Evolutionary conservation across 2,329 filamentous ascomycete genomes (phyloP).

Genomic region (Laburnicola sp.): DNA sequence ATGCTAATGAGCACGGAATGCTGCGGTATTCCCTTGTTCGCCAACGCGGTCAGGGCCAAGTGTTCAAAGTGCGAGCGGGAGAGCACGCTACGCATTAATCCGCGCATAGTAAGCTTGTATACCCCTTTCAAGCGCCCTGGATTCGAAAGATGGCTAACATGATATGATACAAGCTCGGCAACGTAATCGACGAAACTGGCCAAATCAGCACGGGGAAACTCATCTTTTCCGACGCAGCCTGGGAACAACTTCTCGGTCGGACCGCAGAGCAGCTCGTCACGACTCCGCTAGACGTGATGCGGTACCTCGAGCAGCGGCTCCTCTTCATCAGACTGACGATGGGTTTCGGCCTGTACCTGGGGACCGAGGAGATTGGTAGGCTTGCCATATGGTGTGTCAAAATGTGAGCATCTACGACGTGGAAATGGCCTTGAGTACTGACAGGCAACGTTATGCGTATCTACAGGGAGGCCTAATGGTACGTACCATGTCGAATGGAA

Average conservation of each 20-base stretch:
- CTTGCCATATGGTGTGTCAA: constrained; percentile 40
- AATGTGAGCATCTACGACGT: constrained; percentile 12
- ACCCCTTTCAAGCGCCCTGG: background rate
- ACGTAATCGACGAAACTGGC: constrained; percentile 60
- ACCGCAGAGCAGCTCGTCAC: constrained; percentile 50
- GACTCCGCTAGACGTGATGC: constrained; percentile 47
- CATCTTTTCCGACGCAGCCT: constrained; percentile 58
- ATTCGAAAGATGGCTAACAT: background rate
- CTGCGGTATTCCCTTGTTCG: constrained; percentile 59
- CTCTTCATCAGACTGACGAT: constrained; percentile 58
- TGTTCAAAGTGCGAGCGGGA: constrained; percentile 49
- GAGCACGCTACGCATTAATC: constrained; percentile 47
- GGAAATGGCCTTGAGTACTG: too few species aligned
- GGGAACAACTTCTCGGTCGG: constrained; percentile 55
- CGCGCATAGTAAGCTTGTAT: constrained; percentile 40
- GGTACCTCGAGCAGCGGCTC: constrained; percentile 56
- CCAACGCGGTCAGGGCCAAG: constrained; percentile 48
- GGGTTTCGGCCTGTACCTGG: constrained; percentile 58
- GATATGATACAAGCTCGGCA: constrained; percentile 39
- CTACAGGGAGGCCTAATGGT: background rate
- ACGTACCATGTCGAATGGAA: background rate
- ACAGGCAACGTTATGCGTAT: background rate
- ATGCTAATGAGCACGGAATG: constrained; percentile 54
- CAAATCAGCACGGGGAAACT: constrained; percentile 56
- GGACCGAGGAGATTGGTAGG: constrained; percentile 33